A percentile compares a stretch with the other conserved stretches of the same genome.
phyloP scores from a whole-genome alignment of 106 monocot species.

The Phalaenopsis aphrodite region DNA sequence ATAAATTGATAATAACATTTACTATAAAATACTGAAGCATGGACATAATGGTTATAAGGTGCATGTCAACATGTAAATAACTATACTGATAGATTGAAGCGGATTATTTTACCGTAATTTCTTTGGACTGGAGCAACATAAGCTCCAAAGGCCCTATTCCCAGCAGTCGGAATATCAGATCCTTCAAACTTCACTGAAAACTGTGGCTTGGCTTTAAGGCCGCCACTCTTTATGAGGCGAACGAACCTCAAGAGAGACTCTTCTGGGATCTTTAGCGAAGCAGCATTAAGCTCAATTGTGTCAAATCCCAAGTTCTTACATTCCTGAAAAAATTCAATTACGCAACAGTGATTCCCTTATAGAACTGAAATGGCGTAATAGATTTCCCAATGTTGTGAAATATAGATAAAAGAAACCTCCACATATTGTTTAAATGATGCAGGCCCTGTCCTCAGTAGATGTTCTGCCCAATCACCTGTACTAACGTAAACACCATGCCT shows the following conservation, averaged over 20 bases:
- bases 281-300: slow-evolving; percentile 74
- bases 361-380: background rate
- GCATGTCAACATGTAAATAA: background rate
- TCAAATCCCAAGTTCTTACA: slow-evolving; percentile 83
- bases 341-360: background rate
- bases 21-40: background rate
- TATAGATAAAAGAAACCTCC: slow-evolving; percentile 32
- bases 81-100: background rate
- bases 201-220: slow-evolving; percentile 67
- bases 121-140: slow-evolving; percentile 39
- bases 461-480: slow-evolving; percentile 83
- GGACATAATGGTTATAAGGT: background rate
- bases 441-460: slow-evolving; percentile 58
- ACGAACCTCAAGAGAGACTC: slow-evolving; percentile 67
- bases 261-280: slow-evolving; percentile 62
- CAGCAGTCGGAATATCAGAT: slow-evolving; percentile 44
- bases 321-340: slow-evolving; percentile 34
- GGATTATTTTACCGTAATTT: slow-evolving; percentile 36
- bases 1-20: background rate
- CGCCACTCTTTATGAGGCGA: slow-evolving; percentile 58
- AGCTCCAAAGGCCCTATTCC: slow-evolving; percentile 73
- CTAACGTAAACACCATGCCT: slow-evolving; percentile 76
- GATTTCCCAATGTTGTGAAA: background rate
- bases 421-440: slow-evolving; percentile 62
- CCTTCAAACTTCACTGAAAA: slow-evolving; percentile 69